Percentiles rank a stretch among this genome's conserved stretches.
Conservation (phyloP, 768 basidiomycete species). For the Crassisporium funariophilum region DNA sequence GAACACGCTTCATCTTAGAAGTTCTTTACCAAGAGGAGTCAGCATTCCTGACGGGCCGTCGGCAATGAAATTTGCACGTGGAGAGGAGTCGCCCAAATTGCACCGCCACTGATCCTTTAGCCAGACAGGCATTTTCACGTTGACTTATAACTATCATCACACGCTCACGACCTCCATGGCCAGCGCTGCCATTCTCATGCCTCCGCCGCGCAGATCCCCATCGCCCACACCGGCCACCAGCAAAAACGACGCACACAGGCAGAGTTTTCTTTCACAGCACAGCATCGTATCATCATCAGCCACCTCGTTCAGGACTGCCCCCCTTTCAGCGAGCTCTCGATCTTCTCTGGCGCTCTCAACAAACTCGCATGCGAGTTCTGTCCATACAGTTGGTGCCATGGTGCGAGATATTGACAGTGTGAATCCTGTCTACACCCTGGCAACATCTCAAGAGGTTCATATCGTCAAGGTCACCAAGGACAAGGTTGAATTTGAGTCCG, state of each 20-base stretch:
- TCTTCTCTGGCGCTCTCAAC: slow-evolving; percentile 24
- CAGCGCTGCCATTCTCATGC: slow-evolving; percentile 14
- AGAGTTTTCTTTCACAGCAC: slow-evolving; percentile 24
- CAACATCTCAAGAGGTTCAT: slow-evolving; percentile 48
- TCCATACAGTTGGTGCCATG: slow-evolving; percentile 29
- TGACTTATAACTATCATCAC: not conserved
- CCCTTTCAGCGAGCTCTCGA: slow-evolving; percentile 20
- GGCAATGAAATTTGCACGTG: too few relatives aligned
- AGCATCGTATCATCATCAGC: slow-evolving; percentile 34
- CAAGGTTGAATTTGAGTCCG: slow-evolving; percentile 41
- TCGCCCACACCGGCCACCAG: slow-evolving; percentile 22
- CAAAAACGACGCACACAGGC: slow-evolving; percentile 16
- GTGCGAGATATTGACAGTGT: slow-evolving; percentile 14
- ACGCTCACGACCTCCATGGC: slow-evolving; percentile 10
- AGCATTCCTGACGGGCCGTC: too few relatives aligned
- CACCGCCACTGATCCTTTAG: slow-evolving; percentile 9
- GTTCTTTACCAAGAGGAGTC: too few relatives aligned
- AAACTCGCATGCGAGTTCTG: slow-evolving; percentile 37
- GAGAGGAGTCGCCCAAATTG: too few relatives aligned
- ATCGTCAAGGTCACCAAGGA: slow-evolving; percentile 57
- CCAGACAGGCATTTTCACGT: slow-evolving; percentile 12
- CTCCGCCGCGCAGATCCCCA: slow-evolving; percentile 25
- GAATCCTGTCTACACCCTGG: slow-evolving; percentile 24
- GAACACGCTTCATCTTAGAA: too few relatives aligned
- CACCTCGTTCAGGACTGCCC: slow-evolving; percentile 38